These are phyloP conservation scores for Euphorbia corollata DNA, from an alignment of 441 rosid genomes.

Conservation along the genomic window DNA sequence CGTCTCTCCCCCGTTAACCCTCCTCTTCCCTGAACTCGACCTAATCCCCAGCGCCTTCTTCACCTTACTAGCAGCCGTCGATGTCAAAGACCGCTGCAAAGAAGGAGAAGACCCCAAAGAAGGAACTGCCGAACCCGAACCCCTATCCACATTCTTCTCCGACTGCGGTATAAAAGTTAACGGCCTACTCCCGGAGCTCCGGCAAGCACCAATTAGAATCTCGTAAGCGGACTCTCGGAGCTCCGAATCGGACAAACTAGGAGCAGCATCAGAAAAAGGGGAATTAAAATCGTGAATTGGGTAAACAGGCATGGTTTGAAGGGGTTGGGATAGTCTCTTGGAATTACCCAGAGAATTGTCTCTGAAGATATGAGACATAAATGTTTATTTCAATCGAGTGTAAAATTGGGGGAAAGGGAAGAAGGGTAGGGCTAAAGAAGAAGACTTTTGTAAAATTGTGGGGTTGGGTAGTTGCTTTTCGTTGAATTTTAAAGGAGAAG, in stretches of 20 bases:
- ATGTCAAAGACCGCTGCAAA: constrained; percentile 74
- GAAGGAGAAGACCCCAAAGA: constrained; percentile 21
- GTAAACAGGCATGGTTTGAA: constrained; percentile 20
- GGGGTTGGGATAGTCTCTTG: constrained; percentile 11
- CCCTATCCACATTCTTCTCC: constrained; percentile 33
- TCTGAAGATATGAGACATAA: constrained; percentile 27
- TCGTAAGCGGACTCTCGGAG: constrained; percentile 76
- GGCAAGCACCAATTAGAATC: constrained; percentile 78
- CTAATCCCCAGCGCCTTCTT: constrained; percentile 88
- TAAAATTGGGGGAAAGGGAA: not conserved
- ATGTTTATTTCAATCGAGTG: not conserved
- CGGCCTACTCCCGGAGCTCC: constrained; percentile 68
- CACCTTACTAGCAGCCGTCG: constrained; percentile 88
- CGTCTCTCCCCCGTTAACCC: constrained; percentile 30
- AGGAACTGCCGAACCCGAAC: not conserved
- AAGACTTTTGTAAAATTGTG: constrained; percentile 9
- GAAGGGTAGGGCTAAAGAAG: constrained; percentile 5
- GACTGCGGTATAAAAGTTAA: constrained; percentile 49
- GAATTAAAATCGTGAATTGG: constrained; percentile 46
- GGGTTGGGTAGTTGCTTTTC: constrained; percentile 7
- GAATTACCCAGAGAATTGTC: constrained; percentile 19
- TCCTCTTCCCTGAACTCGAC: constrained; percentile 29
- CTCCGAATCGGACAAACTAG: constrained; percentile 59
- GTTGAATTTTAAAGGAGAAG: not conserved
- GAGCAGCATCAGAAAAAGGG: constrained; percentile 60